Evolutionary conservation across 192 early-diverging fungal genomes (phyloP).

Genomic region (Chytriomyces hyalinus): DNA sequence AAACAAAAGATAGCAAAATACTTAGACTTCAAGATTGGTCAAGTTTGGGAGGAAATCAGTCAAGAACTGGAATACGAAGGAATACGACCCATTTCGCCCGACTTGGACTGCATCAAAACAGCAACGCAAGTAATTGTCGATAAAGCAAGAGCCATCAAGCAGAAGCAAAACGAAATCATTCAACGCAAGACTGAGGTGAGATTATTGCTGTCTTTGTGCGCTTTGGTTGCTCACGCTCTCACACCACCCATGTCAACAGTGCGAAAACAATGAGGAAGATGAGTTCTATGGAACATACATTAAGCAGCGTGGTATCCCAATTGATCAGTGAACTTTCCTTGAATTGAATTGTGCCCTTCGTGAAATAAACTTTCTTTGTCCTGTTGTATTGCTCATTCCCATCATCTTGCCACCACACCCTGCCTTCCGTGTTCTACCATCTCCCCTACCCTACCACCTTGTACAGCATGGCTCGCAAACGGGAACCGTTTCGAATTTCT

Average conservation of each 20-base stretch:
- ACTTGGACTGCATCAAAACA: conserved; percentile 57
- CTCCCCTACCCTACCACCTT: too few species aligned
- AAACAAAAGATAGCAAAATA: conserved; percentile 52
- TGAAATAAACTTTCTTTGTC: too few species aligned
- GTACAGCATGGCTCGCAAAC: too few species aligned
- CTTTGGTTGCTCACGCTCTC: not conserved
- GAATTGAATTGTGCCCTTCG: too few species aligned
- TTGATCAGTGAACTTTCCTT: not conserved
- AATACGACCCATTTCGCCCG: conserved; percentile 55
- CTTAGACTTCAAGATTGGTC: conserved; percentile 61
- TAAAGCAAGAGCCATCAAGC: conserved; percentile 39
- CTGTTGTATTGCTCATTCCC: too few species aligned
- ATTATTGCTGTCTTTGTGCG: not conserved
- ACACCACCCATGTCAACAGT: not conserved
- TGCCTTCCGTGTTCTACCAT: too few species aligned
- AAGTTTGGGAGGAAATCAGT: conserved; percentile 59
- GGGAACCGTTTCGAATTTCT: too few species aligned
- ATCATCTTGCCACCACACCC: too few species aligned
- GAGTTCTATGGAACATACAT: conserved; percentile 21
- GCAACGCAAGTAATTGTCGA: conserved; percentile 71
- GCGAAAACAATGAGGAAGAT: conserved; percentile 15
- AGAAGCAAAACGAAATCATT: conserved; percentile 44
- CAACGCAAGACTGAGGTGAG: conserved; percentile 29
- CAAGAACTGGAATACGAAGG: conserved; percentile 53
- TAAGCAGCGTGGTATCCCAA: conserved; percentile 19